Base-by-base conservation (phyloP, 2,329 filamentous ascomycete species). In the Colletotrichum orchidophilum region DNA sequence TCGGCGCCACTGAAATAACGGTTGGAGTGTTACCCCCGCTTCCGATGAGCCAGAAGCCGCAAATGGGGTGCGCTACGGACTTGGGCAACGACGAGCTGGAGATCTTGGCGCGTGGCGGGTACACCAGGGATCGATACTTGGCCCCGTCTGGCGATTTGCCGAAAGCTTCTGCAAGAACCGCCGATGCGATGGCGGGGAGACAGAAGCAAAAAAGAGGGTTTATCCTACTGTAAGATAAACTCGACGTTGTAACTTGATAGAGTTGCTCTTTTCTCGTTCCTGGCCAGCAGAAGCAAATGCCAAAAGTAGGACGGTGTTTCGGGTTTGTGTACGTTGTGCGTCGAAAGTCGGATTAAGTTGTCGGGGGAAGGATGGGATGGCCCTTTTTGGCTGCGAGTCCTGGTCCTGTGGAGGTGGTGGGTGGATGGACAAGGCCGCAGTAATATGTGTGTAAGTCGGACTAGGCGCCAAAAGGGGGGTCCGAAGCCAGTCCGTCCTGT, bases 1-100 rank as follows among this genome's bases (percentile, higher is more conserved):
- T 65, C 66, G 66, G 70, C 66, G 70, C 70, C 70, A 72, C 70
- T 72, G 70, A 66, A 72, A 72, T 70, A 60, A 68, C 71, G 69
- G 64, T 69, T 72, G 69, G 71, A 73, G 71, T 70, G 64, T 72
- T 71, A 60, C 66, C 72, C 72, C 72, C 72, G 71, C 72, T 72
- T 70, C 63, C 52, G 49, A 64, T 62, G 59, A 52, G 50, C 59
- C 59, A 62, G 27, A 52, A 31, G 27, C 65, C 54, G 69, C 42
- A 60, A 68, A 68, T 68, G 68, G 68, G 39, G 53, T 71, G 64
- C 64, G 58, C 57, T 71, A 59, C 69, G 58, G 58, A 71, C 64
- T 65, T 71, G 64, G 49, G 64, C 65, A 58, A 71, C 54, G 64
- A 71, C 54, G 18, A 61, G 58, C 69, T 63, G 69, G 59, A 63